Evolutionary conservation across 148 eudicot genomes (phyloP).

Genomic region (Polygonum aviculare): DNA sequence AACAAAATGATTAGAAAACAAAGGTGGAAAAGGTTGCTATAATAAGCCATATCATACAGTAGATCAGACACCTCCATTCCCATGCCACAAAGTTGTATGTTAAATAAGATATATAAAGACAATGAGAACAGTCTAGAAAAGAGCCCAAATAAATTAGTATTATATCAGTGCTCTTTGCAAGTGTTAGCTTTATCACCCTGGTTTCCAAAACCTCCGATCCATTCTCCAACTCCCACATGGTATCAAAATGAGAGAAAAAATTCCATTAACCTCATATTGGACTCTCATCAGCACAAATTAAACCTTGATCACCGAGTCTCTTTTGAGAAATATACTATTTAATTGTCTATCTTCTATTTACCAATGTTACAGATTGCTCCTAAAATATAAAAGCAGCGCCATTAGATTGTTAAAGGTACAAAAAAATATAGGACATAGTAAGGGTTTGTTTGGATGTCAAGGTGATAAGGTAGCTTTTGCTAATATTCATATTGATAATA

Average conservation of each 20-base stretch:
- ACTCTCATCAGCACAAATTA: background rate
- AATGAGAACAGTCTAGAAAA: background rate
- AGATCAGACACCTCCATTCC: background rate
- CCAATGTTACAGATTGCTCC: background rate
- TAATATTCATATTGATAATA: too few species aligned
- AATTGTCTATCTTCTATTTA: background rate
- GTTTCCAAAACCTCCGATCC: background rate
- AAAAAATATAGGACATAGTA: background rate
- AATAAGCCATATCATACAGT: slow-evolving; percentile 12
- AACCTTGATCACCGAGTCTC: background rate
- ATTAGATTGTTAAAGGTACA: background rate
- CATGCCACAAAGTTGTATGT: background rate
- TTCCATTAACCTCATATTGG: background rate
- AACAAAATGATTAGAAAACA: slow-evolving; percentile 1
- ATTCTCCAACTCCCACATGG: background rate
- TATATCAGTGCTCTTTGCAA: background rate
- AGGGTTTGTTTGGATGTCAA: too few species aligned
- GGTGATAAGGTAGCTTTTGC: too few species aligned
- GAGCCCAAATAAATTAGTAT: background rate
- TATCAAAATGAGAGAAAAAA: background rate
- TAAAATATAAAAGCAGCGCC: background rate
- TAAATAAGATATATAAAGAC: background rate
- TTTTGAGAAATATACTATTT: background rate
- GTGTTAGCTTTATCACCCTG: background rate
- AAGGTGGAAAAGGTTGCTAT: background rate